Percentiles rank a stretch among this genome's conserved stretches.
These are phyloP conservation scores for Vigna hirtella DNA, from an alignment of 306 rosid species.

Conservation along the genomic window DNA sequence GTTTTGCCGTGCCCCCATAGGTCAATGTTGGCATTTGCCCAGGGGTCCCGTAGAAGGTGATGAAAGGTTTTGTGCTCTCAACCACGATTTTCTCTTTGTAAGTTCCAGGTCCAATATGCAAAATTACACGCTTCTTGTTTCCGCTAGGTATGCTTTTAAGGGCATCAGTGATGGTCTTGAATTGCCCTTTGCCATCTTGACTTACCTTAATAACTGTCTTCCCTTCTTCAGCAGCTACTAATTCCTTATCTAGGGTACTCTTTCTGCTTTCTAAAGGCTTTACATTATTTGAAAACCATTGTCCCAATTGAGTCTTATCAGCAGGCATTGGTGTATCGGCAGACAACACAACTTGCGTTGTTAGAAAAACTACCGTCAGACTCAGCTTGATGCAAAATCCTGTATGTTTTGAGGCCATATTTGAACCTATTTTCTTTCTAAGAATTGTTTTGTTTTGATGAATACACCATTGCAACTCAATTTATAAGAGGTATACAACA, in stretches of 20 bases:
- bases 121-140: conserved; percentile 58
- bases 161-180: conserved; percentile 57
- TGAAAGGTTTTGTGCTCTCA: conserved; percentile 52
- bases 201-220: conserved; percentile 53
- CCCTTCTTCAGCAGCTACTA: conserved; percentile 53
- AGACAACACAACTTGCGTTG: not conserved
- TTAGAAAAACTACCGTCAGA: not conserved
- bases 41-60: conserved; percentile 55
- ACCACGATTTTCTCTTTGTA: conserved; percentile 66
- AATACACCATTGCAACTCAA: too few relatives aligned
- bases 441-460: not conserved
- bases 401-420: not conserved
- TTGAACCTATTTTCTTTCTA: conserved; percentile 36
- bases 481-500: too few relatives aligned
- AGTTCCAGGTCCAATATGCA: conserved; percentile 61
- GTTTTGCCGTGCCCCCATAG: conserved; percentile 46
- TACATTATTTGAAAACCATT: conserved; percentile 53
- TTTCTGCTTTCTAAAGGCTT: conserved; percentile 3
- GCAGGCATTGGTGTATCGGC: not conserved
- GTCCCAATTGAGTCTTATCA: not conserved
- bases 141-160: conserved; percentile 54
- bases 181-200: conserved; percentile 60
- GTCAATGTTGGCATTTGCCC: conserved; percentile 50
- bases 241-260: conserved; percentile 45
- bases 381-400: not conserved